These are phyloP conservation scores for Phytophthora ramorum DNA, from an alignment of 352 stramenopile genomes.

Conservation along the genomic window DNA sequence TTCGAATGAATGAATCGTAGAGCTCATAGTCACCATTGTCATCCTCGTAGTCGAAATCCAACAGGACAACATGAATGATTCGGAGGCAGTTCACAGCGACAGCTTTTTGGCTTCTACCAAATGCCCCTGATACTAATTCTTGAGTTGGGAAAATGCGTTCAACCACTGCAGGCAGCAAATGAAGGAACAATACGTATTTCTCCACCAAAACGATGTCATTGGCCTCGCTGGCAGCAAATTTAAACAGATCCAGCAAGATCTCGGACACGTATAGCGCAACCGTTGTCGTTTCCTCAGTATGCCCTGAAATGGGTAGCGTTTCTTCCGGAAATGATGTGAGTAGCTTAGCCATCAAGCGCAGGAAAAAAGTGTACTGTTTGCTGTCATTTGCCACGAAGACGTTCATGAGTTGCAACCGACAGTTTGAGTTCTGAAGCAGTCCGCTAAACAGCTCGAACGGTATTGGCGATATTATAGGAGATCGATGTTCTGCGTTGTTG, in stretches of 20 bases:
- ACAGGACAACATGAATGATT: slow-evolving; percentile 55
- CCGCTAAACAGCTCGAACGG: slow-evolving; percentile 61
- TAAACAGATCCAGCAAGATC: slow-evolving; percentile 59
- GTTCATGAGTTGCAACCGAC: slow-evolving; percentile 53
- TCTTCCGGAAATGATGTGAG: slow-evolving; percentile 60
- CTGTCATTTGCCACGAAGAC: slow-evolving; percentile 68
- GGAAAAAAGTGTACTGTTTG: slow-evolving; percentile 75
- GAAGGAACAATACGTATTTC: slow-evolving; percentile 47
- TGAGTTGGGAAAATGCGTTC: slow-evolving; percentile 26
- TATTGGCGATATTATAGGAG: slow-evolving; percentile 40
- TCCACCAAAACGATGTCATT: slow-evolving; percentile 54
- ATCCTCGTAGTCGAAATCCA: slow-evolving; percentile 52
- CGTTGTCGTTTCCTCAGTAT: slow-evolving; percentile 16
- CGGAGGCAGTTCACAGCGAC: slow-evolving; percentile 54
- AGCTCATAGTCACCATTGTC: slow-evolving; percentile 26
- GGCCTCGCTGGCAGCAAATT: slow-evolving; percentile 43
- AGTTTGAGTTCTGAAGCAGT: slow-evolving; percentile 58
- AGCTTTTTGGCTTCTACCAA: slow-evolving; percentile 18
- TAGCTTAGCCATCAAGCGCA: slow-evolving; percentile 71
- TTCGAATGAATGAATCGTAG: slow-evolving; percentile 48
- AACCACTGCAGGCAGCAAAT: slow-evolving; percentile 61
- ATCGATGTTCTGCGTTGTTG: slow-evolving; percentile 30
- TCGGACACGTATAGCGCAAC: slow-evolving; percentile 48
- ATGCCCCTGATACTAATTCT: background rate
- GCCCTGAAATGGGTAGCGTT: slow-evolving; percentile 27